A percentile compares a stretch with the other conserved stretches of the same genome.
These are phyloP conservation scores for Colletotrichum coccodes DNA, from an alignment of 2,329 filamentous ascomycete genomes.

Conservation along the genomic window DNA sequence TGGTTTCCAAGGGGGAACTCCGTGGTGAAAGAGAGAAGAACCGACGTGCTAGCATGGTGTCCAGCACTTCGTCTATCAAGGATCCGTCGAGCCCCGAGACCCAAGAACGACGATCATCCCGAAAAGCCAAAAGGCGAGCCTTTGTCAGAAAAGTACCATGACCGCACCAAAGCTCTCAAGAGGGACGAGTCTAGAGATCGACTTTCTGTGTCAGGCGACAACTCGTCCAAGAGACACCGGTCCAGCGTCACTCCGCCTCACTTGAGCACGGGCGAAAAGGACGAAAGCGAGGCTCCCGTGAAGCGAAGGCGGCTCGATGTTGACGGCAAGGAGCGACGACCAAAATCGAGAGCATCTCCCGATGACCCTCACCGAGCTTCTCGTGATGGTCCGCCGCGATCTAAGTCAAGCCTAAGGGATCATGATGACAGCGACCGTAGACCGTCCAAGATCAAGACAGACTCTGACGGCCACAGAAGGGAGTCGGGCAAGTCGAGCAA, in stretches of 20 bases:
- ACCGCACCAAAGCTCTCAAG: conserved; percentile 69
- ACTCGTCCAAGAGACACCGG: conserved; percentile 66
- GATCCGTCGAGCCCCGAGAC: conserved; percentile 64
- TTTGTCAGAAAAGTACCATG: conserved; percentile 65
- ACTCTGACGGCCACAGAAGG: conserved; percentile 51
- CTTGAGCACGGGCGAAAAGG: conserved; percentile 62
- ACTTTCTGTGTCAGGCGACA: conserved; percentile 60
- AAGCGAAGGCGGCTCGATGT: conserved; percentile 69
- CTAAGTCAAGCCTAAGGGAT: conserved; percentile 48
- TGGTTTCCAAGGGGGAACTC: conserved; percentile 71
- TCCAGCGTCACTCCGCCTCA: conserved; percentile 68
- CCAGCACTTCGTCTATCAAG: conserved; percentile 63
- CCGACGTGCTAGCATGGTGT: conserved; percentile 67
- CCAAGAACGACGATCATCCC: conserved; percentile 55
- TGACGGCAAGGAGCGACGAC: conserved; percentile 61
- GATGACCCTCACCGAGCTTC: conserved; percentile 51
- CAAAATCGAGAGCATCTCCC: conserved; percentile 53
- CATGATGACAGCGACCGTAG: conserved; percentile 50
- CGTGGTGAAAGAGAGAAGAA: conserved; percentile 69
- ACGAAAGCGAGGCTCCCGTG: conserved; percentile 58
- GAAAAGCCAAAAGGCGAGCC: conserved; percentile 58
- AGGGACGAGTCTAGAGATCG: conserved; percentile 70
- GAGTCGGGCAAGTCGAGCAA: conserved; percentile 52
- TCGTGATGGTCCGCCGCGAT: conserved; percentile 31
- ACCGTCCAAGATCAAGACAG: conserved; percentile 45